phyloP scores from a whole-genome alignment of 2,329 filamentous ascomycete genomes.

The Scedosporium minutisporum region DNA sequence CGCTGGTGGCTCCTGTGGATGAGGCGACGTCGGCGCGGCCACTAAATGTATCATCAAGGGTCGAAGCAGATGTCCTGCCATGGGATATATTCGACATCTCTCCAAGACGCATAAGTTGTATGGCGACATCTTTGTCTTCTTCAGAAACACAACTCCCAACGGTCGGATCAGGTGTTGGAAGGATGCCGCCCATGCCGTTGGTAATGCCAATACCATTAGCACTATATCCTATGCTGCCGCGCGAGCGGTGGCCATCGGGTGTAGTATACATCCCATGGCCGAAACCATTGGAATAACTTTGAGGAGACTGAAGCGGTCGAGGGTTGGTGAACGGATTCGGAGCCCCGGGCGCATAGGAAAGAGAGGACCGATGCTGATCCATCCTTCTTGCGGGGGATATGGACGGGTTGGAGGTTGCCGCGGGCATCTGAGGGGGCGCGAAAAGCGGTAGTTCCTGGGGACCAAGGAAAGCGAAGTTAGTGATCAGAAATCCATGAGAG shows the following conservation, averaged over 20 bases:
- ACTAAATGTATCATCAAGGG: constrained; percentile 86
- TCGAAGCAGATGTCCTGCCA: constrained; percentile 86
- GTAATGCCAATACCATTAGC: constrained; percentile 27
- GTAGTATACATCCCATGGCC: constrained; percentile 51
- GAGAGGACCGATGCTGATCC: constrained; percentile 57
- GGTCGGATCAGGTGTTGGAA: constrained; percentile 94
- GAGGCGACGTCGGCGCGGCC: constrained; percentile 78
- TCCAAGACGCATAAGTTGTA: constrained; percentile 91
- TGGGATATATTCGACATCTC: constrained; percentile 80
- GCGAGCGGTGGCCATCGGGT: constrained; percentile 57
- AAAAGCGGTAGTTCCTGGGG: constrained; percentile 86
- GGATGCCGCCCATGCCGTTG: constrained; percentile 40
- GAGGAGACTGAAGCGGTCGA: constrained; percentile 72
- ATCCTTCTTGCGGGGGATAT: constrained; percentile 82
- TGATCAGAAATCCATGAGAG: too few species aligned
- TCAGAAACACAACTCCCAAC: constrained; percentile 95
- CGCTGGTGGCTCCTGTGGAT: constrained; percentile 75
- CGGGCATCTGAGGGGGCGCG: constrained; percentile 85
- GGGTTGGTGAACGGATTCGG: constrained; percentile 75
- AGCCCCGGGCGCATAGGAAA: constrained; percentile 67
- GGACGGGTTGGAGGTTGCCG: constrained; percentile 93
- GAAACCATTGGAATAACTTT: constrained; percentile 55
- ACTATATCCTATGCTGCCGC: constrained; percentile 51
- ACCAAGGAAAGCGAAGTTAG: too few species aligned
- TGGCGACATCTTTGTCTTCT: constrained; percentile 84